phyloP scores from a whole-genome alignment of 805 yeast genomes.

The Wickerhamomyces rabaulensis region DNA sequence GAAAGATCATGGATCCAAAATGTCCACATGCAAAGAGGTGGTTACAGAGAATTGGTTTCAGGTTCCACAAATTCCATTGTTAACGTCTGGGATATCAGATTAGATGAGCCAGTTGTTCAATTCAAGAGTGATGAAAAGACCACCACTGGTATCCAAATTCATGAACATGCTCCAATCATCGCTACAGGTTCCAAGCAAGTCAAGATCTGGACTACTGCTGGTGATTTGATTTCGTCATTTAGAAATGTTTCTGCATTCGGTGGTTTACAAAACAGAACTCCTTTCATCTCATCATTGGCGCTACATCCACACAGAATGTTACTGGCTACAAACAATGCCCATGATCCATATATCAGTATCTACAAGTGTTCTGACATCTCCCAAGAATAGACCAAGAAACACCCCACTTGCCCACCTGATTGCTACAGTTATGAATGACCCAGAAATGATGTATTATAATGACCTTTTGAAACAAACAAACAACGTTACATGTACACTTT shows the following conservation, averaged over 20 bases:
- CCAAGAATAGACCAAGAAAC: not conserved
- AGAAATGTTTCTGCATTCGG: slow-evolving; percentile 35
- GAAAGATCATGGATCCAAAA: slow-evolving; percentile 58
- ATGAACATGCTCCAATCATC: slow-evolving; percentile 94
- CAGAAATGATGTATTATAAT: not conserved
- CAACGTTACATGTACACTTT: not conserved
- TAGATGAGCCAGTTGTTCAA: slow-evolving; percentile 60
- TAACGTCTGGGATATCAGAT: slow-evolving; percentile 86
- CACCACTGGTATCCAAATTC: slow-evolving; percentile 70
- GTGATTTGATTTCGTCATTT: slow-evolving; percentile 63
- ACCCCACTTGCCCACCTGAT: not conserved
- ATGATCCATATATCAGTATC: slow-evolving; percentile 65
- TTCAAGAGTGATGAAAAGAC: slow-evolving; percentile 48
- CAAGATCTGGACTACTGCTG: slow-evolving; percentile 81
- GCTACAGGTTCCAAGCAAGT: slow-evolving; percentile 82
- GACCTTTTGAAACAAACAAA: not conserved
- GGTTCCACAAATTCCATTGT: slow-evolving; percentile 81
- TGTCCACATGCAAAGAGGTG: slow-evolving; percentile 96
- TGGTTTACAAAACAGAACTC: slow-evolving; percentile 23
- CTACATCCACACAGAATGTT: slow-evolving; percentile 96
- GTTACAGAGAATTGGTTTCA: slow-evolving; percentile 80
- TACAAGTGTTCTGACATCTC: slow-evolving; percentile 43
- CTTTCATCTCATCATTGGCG: slow-evolving; percentile 58
- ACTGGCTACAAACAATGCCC: slow-evolving; percentile 79
- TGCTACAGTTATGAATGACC: not conserved